phyloP scores from a whole-genome alignment of 495 filamentous ascomycete genomes.

The Geoglossum glabrum region DNA sequence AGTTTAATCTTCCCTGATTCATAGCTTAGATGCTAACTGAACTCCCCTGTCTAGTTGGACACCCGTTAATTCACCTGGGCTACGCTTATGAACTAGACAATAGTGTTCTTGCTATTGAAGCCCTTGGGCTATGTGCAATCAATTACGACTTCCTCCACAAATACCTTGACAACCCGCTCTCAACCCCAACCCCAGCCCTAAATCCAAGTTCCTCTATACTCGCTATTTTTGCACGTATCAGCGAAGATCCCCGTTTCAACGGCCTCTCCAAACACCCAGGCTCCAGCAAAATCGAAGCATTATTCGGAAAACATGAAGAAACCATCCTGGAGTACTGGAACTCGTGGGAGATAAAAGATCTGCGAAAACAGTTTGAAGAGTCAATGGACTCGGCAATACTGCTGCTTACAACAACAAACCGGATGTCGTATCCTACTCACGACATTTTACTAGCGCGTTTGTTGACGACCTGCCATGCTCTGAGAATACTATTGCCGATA shows the following conservation, averaged over 20 bases:
- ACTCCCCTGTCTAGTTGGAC: conserved; percentile 37
- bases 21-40: background rate
- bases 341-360: conserved; percentile 47
- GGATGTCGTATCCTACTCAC: conserved; percentile 30
- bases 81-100: conserved; percentile 72
- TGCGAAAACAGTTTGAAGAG: conserved; percentile 49
- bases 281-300: conserved; percentile 37
- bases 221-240: conserved; percentile 42
- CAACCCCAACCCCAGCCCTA: conserved; percentile 35
- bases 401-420: conserved; percentile 41
- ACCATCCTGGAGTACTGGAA: conserved; percentile 72
- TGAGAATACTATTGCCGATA: conserved; percentile 63
- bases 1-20: background rate
- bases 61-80: conserved; percentile 73
- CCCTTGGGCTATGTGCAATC: conserved; percentile 46
- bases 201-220: conserved; percentile 32
- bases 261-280: conserved; percentile 30
- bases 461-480: conserved; percentile 69
- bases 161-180: conserved; percentile 52
- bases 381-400: conserved; percentile 58
- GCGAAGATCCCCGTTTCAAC: conserved; percentile 28
- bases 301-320: conserved; percentile 51
- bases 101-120: conserved; percentile 67
- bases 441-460: conserved; percentile 76
- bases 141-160: conserved; percentile 59